A percentile compares a stretch with the other conserved stretches of the same genome.
Conservation (phyloP, 805 yeast genomes). For the Candida hungchunana region DNA sequence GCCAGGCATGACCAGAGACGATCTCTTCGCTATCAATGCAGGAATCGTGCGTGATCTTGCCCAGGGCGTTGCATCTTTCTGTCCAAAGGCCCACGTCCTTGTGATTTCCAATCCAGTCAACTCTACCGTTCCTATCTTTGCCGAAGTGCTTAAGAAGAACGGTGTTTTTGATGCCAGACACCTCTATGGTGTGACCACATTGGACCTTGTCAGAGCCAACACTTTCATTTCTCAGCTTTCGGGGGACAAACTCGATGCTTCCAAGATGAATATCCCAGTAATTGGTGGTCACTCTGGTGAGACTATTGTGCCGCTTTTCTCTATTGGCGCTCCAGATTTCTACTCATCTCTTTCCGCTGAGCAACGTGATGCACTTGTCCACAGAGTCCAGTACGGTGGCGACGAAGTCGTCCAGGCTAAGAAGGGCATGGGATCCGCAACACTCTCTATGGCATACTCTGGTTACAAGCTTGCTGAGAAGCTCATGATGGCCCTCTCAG, state of each 20-base stretch:
- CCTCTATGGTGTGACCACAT: conserved; percentile 79
- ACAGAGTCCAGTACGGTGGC: conserved; percentile 84
- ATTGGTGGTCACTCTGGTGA: conserved; percentile 87
- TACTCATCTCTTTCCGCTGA: conserved; percentile 42
- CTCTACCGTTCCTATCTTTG: conserved; percentile 80
- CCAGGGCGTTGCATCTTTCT: conserved; percentile 58
- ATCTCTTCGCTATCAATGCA: conserved; percentile 78
- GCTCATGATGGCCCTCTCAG: conserved; percentile 50
- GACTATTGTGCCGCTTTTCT: conserved; percentile 73
- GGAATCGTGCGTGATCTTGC: conserved; percentile 77
- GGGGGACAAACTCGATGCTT: conserved; percentile 12
- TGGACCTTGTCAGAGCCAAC: conserved; percentile 75
- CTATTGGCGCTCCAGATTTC: conserved; percentile 42
- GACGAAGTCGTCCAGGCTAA: conserved; percentile 86
- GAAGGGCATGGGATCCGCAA: conserved; percentile 81
- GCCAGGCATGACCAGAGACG: conserved; percentile 88
- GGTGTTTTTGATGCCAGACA: conserved; percentile 74
- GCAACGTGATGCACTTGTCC: conserved; percentile 56
- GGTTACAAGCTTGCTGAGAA: conserved; percentile 73
- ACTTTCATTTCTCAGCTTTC: conserved; percentile 35
- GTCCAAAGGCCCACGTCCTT: conserved; percentile 63
- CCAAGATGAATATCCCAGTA: conserved; percentile 50
- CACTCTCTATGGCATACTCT: conserved; percentile 83
- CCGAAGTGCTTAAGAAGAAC: conserved; percentile 68
- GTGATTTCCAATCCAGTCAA: conserved; percentile 81